Evolutionary conservation across 2,329 filamentous ascomycete genomes (phyloP).

Genomic region (Fusarium sp.): DNA sequence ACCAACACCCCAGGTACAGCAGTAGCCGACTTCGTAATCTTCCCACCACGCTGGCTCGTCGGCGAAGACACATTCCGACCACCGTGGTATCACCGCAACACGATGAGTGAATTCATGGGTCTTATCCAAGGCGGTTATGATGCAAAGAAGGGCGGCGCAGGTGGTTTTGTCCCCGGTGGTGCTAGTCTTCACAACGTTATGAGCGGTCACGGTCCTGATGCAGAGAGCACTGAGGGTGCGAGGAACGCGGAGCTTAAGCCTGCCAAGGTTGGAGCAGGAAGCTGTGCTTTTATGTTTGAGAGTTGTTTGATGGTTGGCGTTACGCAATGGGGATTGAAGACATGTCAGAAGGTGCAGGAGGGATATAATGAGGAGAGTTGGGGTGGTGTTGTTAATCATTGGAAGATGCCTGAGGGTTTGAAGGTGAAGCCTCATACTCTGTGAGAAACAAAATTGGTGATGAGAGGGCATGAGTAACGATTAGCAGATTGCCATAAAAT

Average conservation of each 20-base stretch:
- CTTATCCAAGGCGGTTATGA: slow-evolving; percentile 70
- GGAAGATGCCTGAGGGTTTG: slow-evolving; percentile 59
- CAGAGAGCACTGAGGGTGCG: slow-evolving; percentile 67
- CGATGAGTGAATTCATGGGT: slow-evolving; percentile 75
- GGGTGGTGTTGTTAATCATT: slow-evolving; percentile 75
- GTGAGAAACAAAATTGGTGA: slow-evolving; percentile 16
- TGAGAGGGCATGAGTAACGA: background rate
- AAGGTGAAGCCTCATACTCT: slow-evolving; percentile 46
- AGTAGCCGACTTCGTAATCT: slow-evolving; percentile 78
- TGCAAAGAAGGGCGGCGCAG: slow-evolving; percentile 67
- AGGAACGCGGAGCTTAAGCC: slow-evolving; percentile 67
- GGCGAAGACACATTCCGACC: slow-evolving; percentile 77
- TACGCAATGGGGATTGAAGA: slow-evolving; percentile 74
- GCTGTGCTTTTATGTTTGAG: slow-evolving; percentile 78
- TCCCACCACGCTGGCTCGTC: slow-evolving; percentile 78
- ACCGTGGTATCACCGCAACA: slow-evolving; percentile 79
- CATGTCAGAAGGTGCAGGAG: slow-evolving; percentile 71
- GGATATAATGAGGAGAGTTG: slow-evolving; percentile 87
- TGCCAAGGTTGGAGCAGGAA: slow-evolving; percentile 68
- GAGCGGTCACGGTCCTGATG: slow-evolving; percentile 75
- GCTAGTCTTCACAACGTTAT: slow-evolving; percentile 77
- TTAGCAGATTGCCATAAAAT: background rate
- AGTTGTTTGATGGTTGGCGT: slow-evolving; percentile 78
- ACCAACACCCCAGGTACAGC: slow-evolving; percentile 72
- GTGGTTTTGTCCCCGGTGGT: slow-evolving; percentile 70